Evolutionary conservation across 1,139 yeast species (phyloP), one percentile per base, ranked within the genome.

Genomic region (Suhomyces maxii): DNA sequence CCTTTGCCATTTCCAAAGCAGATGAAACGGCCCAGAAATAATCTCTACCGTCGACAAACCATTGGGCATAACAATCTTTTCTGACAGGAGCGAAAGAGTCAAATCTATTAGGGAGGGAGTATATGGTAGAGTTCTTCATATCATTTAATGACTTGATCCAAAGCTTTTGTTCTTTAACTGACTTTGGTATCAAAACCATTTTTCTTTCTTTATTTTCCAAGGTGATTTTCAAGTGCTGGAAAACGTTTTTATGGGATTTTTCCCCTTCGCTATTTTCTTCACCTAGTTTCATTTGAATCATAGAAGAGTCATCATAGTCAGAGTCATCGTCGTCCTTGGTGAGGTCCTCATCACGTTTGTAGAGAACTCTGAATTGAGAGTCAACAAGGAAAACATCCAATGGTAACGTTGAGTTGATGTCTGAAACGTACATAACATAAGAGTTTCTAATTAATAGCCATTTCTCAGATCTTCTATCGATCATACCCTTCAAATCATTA

Each of bases 1-100:
- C 99, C 57, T 84, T 84, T 1, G 99, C 99, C 89, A 89, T 84
- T 56, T 86, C 91, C 50, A 93, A 73, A 0, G 98, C 99, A 7
- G 90, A 83, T 37, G 96, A 88, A 6, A 91, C 83, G 1, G 97
- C 95, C 98, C 98, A 95, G 69, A 89, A 87, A 65, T 95, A 89
- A 65, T 95, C 99, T 60, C 98, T 73, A 3, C 89, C 99, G 67
- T 95, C 99, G 7, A 95, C 98, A 69, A 93, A 85, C 95, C 96
- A 93, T 63, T 93, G 96, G 6, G 97, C 97, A 68, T 82, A 89
- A 49, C 89, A 89, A 55, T 89, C 82, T 31, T 82, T 69, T 53
- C 99, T 74, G 1, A 91, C 82, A 0, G 99, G 99, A 0, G 99
- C 97, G 77, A 89, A 95, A 41, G 97, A 89, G 8, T 76, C 83